Percentiles rank a stretch among this genome's conserved stretches.
Conservation (phyloP, 2,329 filamentous ascomycete species). For the Calonectria pseudoturangicola region DNA sequence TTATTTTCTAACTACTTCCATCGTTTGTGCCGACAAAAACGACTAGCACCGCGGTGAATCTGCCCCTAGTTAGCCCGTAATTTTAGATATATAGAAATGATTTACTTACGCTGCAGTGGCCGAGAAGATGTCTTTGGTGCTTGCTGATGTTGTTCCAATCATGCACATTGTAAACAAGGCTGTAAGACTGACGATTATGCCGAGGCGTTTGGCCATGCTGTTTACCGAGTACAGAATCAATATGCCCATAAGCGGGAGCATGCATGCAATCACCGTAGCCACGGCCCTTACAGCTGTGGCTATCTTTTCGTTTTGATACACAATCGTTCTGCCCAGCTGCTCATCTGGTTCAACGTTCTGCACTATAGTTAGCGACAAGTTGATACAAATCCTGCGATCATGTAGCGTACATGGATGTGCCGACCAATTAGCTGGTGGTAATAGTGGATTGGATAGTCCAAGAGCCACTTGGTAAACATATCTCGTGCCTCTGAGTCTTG, state of each 20-base stretch:
- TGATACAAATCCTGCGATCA: neutral
- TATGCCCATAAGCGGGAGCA: slow-evolving; percentile 4
- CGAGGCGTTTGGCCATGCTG: neutral
- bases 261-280: neutral
- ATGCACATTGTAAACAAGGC: neutral
- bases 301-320: neutral
- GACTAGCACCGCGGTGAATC: neutral
- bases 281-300: neutral
- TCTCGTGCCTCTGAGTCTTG: neutral
- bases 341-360: neutral
- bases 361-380: neutral
- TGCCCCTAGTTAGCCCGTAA: neutral
- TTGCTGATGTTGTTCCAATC: neutral
- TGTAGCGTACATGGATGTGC: neutral
- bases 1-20: neutral
- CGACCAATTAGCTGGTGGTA: neutral
- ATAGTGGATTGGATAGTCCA: neutral
- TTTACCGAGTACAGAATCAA: neutral
- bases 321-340: neutral
- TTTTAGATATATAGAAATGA: neutral
- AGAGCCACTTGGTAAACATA: neutral
- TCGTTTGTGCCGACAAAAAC: neutral
- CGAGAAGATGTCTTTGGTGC: slow-evolving; percentile 8
- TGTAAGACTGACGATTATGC: neutral
- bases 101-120: slow-evolving; percentile 2